Evolutionary conservation across 805 yeast species (phyloP), one percentile per base, ranked within the genome.

Genomic region (Yarrowia keelungensis): DNA sequence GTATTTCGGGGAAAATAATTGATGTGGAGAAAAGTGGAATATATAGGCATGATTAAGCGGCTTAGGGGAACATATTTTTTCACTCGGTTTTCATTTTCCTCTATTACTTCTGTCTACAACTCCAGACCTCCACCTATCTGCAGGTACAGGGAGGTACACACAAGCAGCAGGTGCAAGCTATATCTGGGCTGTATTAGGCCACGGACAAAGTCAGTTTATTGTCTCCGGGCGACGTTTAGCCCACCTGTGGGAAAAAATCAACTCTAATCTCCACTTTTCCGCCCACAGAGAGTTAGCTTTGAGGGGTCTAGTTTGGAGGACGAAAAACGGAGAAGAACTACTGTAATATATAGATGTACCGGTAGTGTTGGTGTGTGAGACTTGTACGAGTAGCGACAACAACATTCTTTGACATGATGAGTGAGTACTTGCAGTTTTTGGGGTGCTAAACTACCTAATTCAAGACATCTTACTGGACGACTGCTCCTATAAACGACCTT

Each of bases 291-390:
- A 26, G 51, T 26, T 47, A 47, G 38, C 51, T 22, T 47, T 47
- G 51, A 47, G 51, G 51, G 51, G 51, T 10, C 39, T 38, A 38
- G 39, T 38, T 10, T 38, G 8, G 39, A 19, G 19, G 19, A 19
- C 19, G 19, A 19, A 19, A 19, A 19, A 19, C 19, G 19, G 19
- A 19, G 19, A 19, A 19, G 19, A 19, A 19, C 19, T 19, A n/a
- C n/a, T n/a, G n/a, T 46, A 12, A n/a, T 46, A 47, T 47, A 47
- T 47, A 47, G 35, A 26, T 26, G 51, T n/a, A n/a, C n/a, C n/a
- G n/a, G n/a, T 12, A 38, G 39, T 5, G 19, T 19, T 19, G 19
- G 32, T 26, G 32, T 26, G 32, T 19, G 19, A 19, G 19, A 19
- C 1, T 19, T 19, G 32, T 26, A 26, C 32, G 7, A 26, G 32